A percentile compares a stretch with the other conserved stretches of the same genome.
These are phyloP conservation scores for Botrytis pseudocinerea DNA, from an alignment of 2,329 filamentous ascomycete species.

Conservation along the genomic window DNA sequence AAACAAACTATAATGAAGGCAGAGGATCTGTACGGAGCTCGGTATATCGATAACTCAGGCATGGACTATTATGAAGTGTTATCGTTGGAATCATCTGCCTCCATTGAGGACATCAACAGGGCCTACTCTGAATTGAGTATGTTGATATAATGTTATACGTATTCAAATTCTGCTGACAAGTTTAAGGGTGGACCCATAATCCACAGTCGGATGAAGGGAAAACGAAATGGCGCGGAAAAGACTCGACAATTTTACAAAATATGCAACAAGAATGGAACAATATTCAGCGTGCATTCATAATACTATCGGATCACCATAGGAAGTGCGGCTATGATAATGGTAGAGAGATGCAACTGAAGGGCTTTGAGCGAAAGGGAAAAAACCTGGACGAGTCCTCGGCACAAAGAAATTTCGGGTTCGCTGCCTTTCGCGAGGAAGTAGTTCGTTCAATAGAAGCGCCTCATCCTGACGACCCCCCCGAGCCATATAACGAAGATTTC, in stretches of 20 bases:
- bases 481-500: not conserved
- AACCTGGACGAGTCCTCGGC: not conserved
- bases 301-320: not conserved
- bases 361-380: not conserved
- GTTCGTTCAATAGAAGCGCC: not conserved
- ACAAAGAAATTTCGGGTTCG: not conserved
- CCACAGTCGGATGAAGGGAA: not conserved
- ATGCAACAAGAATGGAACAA: constrained; percentile 5
- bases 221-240: not conserved
- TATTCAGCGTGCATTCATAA: not conserved
- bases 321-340: not conserved
- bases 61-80: constrained; percentile 2
- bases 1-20: not conserved
- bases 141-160: not conserved
- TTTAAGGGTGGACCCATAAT: not conserved
- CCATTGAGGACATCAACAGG: not conserved
- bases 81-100: constrained; percentile 8
- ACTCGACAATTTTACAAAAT: not conserved
- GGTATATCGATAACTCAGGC: not conserved
- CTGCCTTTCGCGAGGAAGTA: not conserved
- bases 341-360: not conserved
- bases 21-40: not conserved
- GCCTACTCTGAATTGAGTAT: constrained; percentile 1
- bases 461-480: not conserved
- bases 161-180: not conserved